Conservation (phyloP, 768 basidiomycete genomes). For the Mycena latifolia region DNA sequence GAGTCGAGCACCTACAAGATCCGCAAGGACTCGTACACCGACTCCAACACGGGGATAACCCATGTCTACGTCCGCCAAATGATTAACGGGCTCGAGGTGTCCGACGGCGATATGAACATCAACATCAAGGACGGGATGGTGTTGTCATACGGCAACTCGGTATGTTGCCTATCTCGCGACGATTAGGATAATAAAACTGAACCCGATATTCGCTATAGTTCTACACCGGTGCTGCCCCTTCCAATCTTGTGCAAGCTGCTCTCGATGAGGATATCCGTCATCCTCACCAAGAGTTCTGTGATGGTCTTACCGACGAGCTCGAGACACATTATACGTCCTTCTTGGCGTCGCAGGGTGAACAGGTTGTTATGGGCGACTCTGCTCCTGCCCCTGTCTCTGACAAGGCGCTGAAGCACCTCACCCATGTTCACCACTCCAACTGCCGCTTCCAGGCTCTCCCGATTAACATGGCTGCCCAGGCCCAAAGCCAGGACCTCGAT, state of each 20-base stretch:
- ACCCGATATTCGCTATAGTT: constrained; percentile 62
- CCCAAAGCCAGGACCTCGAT: constrained; percentile 48
- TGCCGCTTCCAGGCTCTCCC: constrained; percentile 64
- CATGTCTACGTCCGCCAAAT: constrained; percentile 92
- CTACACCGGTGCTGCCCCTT: constrained; percentile 73
- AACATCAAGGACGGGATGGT: constrained; percentile 90
- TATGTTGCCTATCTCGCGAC: constrained; percentile 53
- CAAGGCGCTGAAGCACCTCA: constrained; percentile 47
- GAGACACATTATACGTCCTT: constrained; percentile 44
- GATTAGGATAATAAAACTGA: too few relatives aligned
- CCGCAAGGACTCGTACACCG: constrained; percentile 89
- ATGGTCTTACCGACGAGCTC: constrained; percentile 54
- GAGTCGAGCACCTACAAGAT: constrained; percentile 65
- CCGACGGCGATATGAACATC: constrained; percentile 93
- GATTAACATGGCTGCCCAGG: constrained; percentile 46
- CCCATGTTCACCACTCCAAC: constrained; percentile 66
- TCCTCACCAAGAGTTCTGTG: constrained; percentile 69
- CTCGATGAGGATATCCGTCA: constrained; percentile 50
- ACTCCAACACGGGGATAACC: constrained; percentile 85
- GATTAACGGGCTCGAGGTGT: constrained; percentile 88
- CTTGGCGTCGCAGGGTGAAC: constrained; percentile 44
- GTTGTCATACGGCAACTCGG: constrained; percentile 90
- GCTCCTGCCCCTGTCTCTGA: constrained; percentile 30
- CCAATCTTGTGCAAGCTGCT: constrained; percentile 43
- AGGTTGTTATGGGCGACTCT: constrained; percentile 49